Evolutionary conservation across 2,329 filamentous ascomycete genomes (phyloP), one percentile per base, ranked within the genome.

Genomic region (Xylariaceae sp.): DNA sequence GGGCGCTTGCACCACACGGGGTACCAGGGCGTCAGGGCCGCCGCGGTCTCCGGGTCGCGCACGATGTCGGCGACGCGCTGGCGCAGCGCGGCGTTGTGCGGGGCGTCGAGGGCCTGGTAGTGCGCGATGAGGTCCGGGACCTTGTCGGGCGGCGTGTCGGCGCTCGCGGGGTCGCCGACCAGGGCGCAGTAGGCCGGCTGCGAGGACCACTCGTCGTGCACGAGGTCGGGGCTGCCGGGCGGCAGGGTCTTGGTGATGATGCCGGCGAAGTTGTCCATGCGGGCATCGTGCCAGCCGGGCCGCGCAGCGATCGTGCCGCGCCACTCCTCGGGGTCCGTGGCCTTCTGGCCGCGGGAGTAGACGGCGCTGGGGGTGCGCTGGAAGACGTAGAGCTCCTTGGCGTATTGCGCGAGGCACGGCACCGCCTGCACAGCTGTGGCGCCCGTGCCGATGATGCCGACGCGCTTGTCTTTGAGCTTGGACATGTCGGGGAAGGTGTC

Each of bases 1-100:
- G 80, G 79, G 0, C 81, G 71, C 57, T 85, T 85, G 64, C 81
- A 85, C 71, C 74, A 81, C 0, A 62, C 60, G 0, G 74, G 70
- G 52, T 83, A 85, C 56, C 56, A 59, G 11, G 55, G 52, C n/a
- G 48, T 55, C 6, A 83, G 66, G 2, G 60, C 66, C 19, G 68
- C 66, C 0, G 79, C 79, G 0, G 71, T 76, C 2, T 56, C 59
- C 9, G 59, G 57, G 49, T 83, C 70, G 29, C 70, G 58, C n/a
- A 84, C 78, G n/a, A 73, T 57, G 0, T 63, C 51, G n/a, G 73
- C 68, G 4, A 72, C 64, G 2, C 73, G 68, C 3, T 57, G 58
- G 2, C 77, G 70, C n/a, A 75, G 55, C 2, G 55, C 45, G 15
- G 78, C 68, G 29, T 65, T 59, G 16, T 63, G 62, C 0, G 62